Evolutionary conservation across 495 filamentous ascomycete genomes (phyloP).

Genomic region (Penicillium cataractarum): DNA sequence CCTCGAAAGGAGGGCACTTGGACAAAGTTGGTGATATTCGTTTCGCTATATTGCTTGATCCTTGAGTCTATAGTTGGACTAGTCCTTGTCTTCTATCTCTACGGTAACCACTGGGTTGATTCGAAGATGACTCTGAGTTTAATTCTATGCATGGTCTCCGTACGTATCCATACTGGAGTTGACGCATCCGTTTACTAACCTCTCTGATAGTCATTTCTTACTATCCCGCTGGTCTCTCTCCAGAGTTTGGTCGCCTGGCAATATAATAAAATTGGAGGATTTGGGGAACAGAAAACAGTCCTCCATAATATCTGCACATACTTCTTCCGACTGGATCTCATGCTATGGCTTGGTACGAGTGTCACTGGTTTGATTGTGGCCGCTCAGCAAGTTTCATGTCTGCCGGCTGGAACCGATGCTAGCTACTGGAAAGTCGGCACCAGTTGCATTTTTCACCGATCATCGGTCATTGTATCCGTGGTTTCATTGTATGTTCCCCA

Average conservation of each 20-base stretch:
- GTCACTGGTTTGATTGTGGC: conserved; percentile 48
- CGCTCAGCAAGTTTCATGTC: conserved; percentile 44
- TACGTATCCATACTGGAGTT: conserved; percentile 23
- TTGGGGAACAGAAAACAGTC: conserved; percentile 38
- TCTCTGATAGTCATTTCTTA: conserved; percentile 40
- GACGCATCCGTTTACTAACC: background rate
- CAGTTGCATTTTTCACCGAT: conserved; percentile 48
- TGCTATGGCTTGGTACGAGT: conserved; percentile 47
- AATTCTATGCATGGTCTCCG: conserved; percentile 42
- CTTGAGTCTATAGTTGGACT: conserved; percentile 44
- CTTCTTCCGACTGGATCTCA: conserved; percentile 39
- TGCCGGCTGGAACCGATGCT: conserved; percentile 30
- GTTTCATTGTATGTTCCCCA: conserved; percentile 42
- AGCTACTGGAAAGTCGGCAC: conserved; percentile 45
- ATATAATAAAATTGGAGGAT: conserved; percentile 44
- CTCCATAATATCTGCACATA: conserved; percentile 45
- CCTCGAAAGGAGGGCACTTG: conserved; percentile 41
- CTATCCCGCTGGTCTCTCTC: conserved; percentile 42
- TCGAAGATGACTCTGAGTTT: conserved; percentile 49
- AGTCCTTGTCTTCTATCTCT: conserved; percentile 45
- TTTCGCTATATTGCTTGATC: conserved; percentile 44
- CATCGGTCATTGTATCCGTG: conserved; percentile 40
- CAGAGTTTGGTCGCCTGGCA: conserved; percentile 52
- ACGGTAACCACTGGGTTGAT: conserved; percentile 41
- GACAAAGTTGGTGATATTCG: conserved; percentile 48